A percentile compares a stretch with the other conserved stretches of the same genome.
phyloP scores from a whole-genome alignment of 2,329 filamentous ascomycete species.

The Arthrobotrys pseudoclavata region DNA sequence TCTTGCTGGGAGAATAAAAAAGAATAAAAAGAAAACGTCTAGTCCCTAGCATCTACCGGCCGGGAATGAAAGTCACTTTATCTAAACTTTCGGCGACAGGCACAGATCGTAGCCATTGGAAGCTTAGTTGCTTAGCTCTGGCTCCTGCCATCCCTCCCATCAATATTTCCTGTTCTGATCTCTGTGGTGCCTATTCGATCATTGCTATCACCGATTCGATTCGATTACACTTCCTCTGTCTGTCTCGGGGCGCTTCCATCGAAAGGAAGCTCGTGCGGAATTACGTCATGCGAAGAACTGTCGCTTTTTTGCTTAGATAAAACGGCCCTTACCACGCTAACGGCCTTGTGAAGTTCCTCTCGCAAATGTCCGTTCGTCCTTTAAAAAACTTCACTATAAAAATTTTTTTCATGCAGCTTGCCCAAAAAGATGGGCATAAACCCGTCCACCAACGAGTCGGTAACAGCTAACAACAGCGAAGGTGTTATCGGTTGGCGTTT shows the following conservation, averaged over 20 bases:
- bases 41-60: constrained; percentile 5
- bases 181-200: background rate
- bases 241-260: background rate
- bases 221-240: background rate
- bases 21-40: constrained; percentile 1
- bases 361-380: constrained; percentile 26
- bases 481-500: constrained; percentile 23
- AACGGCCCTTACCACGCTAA: constrained; percentile 25
- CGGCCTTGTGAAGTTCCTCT: constrained; percentile 15
- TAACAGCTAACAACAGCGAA: background rate
- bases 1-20: constrained; percentile 1
- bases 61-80: constrained; percentile 16
- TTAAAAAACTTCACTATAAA: background rate
- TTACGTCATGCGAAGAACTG: constrained; percentile 38
- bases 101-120: constrained; percentile 25
- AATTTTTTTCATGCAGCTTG: constrained; percentile 21
- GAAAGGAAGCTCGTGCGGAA: background rate
- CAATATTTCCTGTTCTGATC: too few species aligned
- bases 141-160: background rate
- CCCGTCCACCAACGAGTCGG: constrained; percentile 13
- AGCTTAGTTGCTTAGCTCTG: constrained; percentile 13
- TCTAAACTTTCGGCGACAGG: constrained; percentile 28
- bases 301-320: constrained; percentile 29
- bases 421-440: constrained; percentile 25
- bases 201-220: constrained; percentile 2